These are phyloP conservation scores for Juncus inflexus DNA, from an alignment of 176 grass and related monocot species.

Conservation along the genomic window DNA sequence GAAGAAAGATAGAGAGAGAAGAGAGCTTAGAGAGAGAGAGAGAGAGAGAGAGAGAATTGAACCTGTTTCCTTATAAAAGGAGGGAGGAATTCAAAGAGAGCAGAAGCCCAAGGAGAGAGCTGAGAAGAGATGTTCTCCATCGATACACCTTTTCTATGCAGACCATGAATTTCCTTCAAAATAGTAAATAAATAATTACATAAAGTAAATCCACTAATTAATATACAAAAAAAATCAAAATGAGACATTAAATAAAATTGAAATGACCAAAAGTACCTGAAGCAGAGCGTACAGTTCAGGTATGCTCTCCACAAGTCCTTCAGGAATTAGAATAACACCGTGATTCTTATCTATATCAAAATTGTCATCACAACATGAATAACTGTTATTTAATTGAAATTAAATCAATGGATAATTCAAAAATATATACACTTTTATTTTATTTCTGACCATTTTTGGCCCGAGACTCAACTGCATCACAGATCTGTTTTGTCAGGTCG, in stretches of 20 bases:
- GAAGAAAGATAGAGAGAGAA: slow-evolving; percentile 5
- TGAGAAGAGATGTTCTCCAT: slow-evolving; percentile 85
- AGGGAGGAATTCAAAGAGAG: slow-evolving; percentile 96
- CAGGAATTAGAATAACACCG: slow-evolving; percentile 91
- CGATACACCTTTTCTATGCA: slow-evolving; percentile 78
- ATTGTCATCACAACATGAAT: background rate
- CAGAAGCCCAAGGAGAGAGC: slow-evolving; percentile 99
- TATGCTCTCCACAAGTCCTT: slow-evolving; percentile 98
- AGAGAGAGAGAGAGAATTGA: slow-evolving; percentile 8
- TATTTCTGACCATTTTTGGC: slow-evolving; percentile 58
- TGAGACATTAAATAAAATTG: background rate
- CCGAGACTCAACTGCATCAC: slow-evolving; percentile 83
- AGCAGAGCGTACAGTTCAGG: slow-evolving; percentile 95
- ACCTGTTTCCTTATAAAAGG: slow-evolving; percentile 95
- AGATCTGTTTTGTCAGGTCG: slow-evolving; percentile 94
- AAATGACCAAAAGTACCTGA: slow-evolving; percentile 41
- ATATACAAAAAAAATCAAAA: slow-evolving; percentile 5
- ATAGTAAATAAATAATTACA: slow-evolving; percentile 19
- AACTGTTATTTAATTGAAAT: no score
- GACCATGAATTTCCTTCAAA: slow-evolving; percentile 90
- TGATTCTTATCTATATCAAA: slow-evolving; percentile 72
- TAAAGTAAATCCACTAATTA: slow-evolving; percentile 10
- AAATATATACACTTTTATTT: no score
- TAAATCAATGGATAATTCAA: no score
- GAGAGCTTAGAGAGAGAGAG: slow-evolving; percentile 3